phyloP scores from a whole-genome alignment of 805 yeast species.

The Candida verbasci region DNA sequence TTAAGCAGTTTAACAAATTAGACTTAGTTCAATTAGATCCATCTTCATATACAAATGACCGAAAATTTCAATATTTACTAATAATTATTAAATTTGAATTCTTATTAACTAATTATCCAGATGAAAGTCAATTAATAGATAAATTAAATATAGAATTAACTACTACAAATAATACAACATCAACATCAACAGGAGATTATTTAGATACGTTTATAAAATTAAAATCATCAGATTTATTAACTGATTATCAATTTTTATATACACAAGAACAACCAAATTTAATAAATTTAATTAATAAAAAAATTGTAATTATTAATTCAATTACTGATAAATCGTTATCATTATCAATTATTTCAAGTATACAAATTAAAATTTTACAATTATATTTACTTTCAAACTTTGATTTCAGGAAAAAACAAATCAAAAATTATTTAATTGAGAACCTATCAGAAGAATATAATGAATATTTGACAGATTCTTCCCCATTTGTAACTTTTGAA shows the following conservation, averaged over 20 bases:
- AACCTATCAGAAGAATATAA: conserved; percentile 2
- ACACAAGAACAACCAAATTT: conserved; percentile 12
- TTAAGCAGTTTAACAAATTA: neutral
- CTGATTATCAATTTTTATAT: conserved; percentile 27
- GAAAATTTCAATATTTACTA: neutral
- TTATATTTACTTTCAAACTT: conserved; percentile 26
- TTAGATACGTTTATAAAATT: conserved; percentile 13
- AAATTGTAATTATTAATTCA: conserved; percentile 19
- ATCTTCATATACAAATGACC: neutral
- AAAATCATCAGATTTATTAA: conserved; percentile 27
- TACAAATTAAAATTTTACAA: conserved; percentile 26
- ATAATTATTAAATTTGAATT: conserved; percentile 3
- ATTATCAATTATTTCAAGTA: conserved; percentile 9
- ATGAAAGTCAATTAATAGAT: conserved; percentile 1
- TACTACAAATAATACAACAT: neutral
- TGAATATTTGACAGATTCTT: neutral
- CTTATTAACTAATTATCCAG: conserved; percentile 4
- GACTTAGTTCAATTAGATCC: conserved; percentile 1
- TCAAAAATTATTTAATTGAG: conserved; percentile 16
- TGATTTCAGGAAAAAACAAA: conserved; percentile 28
- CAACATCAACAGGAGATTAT: neutral
- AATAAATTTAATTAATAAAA: conserved; percentile 29
- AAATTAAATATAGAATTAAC: neutral
- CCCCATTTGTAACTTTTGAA: conserved; percentile 5
- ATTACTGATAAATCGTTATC: conserved; percentile 4